These are phyloP conservation scores for Beauveria sp. DNA, from an alignment of 2,329 filamentous ascomycete species.

Conservation along the genomic window DNA sequence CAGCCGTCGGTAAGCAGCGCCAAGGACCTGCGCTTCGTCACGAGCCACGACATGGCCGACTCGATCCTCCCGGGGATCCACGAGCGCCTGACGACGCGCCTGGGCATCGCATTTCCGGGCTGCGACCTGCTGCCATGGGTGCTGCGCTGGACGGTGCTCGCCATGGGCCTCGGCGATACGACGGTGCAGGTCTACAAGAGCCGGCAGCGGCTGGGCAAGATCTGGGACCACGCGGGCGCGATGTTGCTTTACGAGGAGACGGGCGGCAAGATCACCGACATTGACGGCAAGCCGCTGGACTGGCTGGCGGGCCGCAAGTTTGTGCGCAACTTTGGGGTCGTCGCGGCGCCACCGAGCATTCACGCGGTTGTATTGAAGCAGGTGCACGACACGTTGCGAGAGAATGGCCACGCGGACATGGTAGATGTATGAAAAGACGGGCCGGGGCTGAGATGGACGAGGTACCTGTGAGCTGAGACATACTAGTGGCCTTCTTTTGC, in stretches of 20 bases:
- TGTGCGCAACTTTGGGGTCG: constrained; percentile 45
- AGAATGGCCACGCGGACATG: constrained; percentile 21
- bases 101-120: constrained; percentile 37
- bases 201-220: constrained; percentile 40
- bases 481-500: not conserved
- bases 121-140: constrained; percentile 51
- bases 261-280: constrained; percentile 47
- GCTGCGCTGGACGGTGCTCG: constrained; percentile 45
- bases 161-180: constrained; percentile 43
- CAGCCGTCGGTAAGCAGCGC: constrained; percentile 17
- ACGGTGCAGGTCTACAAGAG: constrained; percentile 50
- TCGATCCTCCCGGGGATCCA: constrained; percentile 43
- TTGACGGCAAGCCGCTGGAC: constrained; percentile 44
- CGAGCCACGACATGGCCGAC: constrained; percentile 37
- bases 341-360: constrained; percentile 39
- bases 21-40: constrained; percentile 35
- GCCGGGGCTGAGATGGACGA: not conserved
- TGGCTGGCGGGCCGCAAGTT: constrained; percentile 41
- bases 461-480: not conserved
- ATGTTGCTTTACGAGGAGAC: constrained; percentile 52
- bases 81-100: constrained; percentile 31
- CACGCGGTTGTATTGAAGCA: constrained; percentile 47
- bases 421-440: not conserved
- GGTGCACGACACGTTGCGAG: constrained; percentile 67
- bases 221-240: constrained; percentile 54